Percentiles rank a stretch among this genome's conserved stretches.
Evolutionary conservation across 192 early-diverging fungal genomes (phyloP).

Genomic region (Umbelopsis sp.): DNA sequence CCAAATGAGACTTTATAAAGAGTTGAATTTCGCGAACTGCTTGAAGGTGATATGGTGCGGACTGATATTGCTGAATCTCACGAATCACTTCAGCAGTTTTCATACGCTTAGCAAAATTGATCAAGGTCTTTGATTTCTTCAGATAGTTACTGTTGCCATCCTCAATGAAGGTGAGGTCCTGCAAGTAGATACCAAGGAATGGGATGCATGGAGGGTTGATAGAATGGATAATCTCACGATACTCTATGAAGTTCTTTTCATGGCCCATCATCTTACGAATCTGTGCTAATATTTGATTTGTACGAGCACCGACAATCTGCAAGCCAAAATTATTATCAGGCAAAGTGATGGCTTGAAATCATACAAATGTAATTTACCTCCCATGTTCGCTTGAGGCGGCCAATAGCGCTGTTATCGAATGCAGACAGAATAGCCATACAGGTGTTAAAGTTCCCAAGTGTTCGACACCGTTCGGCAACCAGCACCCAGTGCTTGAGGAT

Average conservation of each 20-base stretch:
- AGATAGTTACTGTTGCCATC: slow-evolving; percentile 80
- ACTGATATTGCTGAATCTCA: slow-evolving; percentile 92
- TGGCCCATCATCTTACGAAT: slow-evolving; percentile 74
- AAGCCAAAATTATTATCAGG: too few relatives aligned
- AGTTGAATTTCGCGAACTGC: slow-evolving; percentile 82
- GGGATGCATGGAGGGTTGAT: slow-evolving; percentile 73
- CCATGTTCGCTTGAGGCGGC: slow-evolving; percentile 91
- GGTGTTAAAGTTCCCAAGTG: slow-evolving; percentile 95
- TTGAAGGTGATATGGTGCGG: slow-evolving; percentile 75
- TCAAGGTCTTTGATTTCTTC: slow-evolving; percentile 60
- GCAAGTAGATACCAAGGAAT: slow-evolving; percentile 80
- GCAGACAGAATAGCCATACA: slow-evolving; percentile 89
- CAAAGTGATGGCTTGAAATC: too few relatives aligned
- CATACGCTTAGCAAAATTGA: slow-evolving; percentile 92
- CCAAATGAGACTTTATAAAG: slow-evolving; percentile 71
- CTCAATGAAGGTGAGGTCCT: slow-evolving; percentile 85
- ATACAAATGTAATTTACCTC: slow-evolving; percentile 46
- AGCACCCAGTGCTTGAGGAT: slow-evolving; percentile 84
- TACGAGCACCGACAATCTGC: slow-evolving; percentile 42
- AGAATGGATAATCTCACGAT: slow-evolving; percentile 76
- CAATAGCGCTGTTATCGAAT: slow-evolving; percentile 85
- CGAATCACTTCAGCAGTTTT: slow-evolving; percentile 88
- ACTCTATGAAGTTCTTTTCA: slow-evolving; percentile 72
- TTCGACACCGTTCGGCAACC: slow-evolving; percentile 79
- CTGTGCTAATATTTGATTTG: slow-evolving; percentile 51